phyloP scores from a whole-genome alignment of 176 grass and related monocot species.

The Otatea glauca region DNA sequence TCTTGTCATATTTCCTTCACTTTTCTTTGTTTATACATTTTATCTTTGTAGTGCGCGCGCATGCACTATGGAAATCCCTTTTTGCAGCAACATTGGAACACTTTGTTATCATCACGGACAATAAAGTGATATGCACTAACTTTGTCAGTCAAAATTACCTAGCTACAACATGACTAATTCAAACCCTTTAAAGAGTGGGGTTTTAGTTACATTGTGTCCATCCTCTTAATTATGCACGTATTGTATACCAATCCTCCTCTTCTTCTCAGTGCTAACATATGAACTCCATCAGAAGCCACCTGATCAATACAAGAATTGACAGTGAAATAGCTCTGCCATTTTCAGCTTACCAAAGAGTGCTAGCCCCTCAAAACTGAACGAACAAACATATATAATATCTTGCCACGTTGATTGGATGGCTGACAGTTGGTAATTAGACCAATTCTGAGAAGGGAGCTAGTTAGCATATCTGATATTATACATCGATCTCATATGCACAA shows the following conservation, averaged over 20 bases:
- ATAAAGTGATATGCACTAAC: conserved; percentile 18
- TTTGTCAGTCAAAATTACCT: conserved; percentile 14
- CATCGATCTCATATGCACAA: too few species aligned
- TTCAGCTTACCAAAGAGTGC: not conserved
- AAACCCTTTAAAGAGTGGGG: not conserved
- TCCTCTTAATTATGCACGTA: not conserved
- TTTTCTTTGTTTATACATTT: conserved; percentile 26
- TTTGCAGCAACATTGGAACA: not conserved
- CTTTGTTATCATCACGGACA: conserved; percentile 3
- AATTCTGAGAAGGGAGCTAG: too few species aligned
- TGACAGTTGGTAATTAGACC: too few species aligned
- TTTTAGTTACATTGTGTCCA: not conserved
- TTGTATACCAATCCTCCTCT: not conserved
- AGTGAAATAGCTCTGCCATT: not conserved
- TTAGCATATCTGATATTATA: too few species aligned
- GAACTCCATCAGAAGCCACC: not conserved
- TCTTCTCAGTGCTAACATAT: not conserved
- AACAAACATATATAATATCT: too few species aligned
- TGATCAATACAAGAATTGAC: not conserved
- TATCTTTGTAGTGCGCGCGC: conserved; percentile 46
- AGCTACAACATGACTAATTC: conserved; percentile 15
- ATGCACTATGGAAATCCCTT: conserved; percentile 18
- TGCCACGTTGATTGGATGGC: too few species aligned
- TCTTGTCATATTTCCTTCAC: conserved; percentile 35
- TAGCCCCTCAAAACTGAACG: too few species aligned